Conservation (phyloP, 345 rosid species). For the Euphorbia lathyris region DNA sequence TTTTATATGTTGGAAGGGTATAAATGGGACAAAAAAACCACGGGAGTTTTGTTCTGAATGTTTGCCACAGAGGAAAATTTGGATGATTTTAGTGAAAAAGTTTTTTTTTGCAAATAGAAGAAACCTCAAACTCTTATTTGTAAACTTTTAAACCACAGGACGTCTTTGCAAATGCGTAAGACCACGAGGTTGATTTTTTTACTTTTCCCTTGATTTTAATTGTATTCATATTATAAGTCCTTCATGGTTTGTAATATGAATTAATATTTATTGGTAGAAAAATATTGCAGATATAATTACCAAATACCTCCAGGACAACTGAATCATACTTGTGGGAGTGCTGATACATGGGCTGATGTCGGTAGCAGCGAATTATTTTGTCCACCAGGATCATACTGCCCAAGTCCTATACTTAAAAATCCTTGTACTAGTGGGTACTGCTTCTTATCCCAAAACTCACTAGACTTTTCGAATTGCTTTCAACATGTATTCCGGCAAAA, state of each 20-base stretch:
- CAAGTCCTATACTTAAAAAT: conserved; percentile 44
- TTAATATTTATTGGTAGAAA: conserved; percentile 16
- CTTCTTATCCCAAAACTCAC: conserved; percentile 38
- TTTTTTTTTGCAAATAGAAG: too few relatives aligned
- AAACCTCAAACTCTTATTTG: too few relatives aligned
- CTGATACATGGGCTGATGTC: conserved; percentile 84
- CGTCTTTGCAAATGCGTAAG: too few relatives aligned
- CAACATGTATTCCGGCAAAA: background rate
- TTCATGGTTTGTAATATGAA: conserved; percentile 3
- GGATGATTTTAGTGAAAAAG: too few relatives aligned
- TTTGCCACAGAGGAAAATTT: too few relatives aligned
- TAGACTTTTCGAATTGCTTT: background rate
- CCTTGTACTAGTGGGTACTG: conserved; percentile 84
- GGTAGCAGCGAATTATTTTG: conserved; percentile 64
- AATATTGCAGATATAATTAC: conserved; percentile 65
- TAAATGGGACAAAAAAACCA: too few relatives aligned
- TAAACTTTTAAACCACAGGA: too few relatives aligned
- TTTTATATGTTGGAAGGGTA: too few relatives aligned
- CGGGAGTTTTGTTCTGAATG: too few relatives aligned
- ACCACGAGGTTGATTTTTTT: too few relatives aligned
- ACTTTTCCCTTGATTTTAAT: background rate
- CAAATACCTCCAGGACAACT: conserved; percentile 64
- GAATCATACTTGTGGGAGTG: conserved; percentile 87
- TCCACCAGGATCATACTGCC: conserved; percentile 83
- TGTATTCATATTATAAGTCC: conserved; percentile 4